Evolutionary conservation across 805 yeast species (phyloP).

Genomic region (Wickerhamomyces chambardii): DNA sequence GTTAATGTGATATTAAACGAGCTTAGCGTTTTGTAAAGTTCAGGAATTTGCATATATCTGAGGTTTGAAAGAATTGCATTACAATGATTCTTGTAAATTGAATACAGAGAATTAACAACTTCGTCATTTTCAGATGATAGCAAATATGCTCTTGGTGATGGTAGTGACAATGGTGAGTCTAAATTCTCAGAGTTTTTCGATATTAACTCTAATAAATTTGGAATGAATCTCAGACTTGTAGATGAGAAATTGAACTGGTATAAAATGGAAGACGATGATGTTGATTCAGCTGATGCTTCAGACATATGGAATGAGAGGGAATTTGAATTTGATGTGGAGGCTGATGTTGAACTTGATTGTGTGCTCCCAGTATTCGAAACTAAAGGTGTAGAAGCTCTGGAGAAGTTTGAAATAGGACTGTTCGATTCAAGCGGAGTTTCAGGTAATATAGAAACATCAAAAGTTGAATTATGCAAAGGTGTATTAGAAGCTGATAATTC

Average conservation of each 20-base stretch:
- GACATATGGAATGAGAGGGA: not conserved
- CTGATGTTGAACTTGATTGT: not conserved
- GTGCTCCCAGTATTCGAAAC: too few relatives aligned
- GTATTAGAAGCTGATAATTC: slow-evolving; percentile 14
- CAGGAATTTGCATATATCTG: slow-evolving; percentile 57
- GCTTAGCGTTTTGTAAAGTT: slow-evolving; percentile 42
- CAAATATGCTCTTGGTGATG: slow-evolving; percentile 25
- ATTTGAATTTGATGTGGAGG: not conserved
- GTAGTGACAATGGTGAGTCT: slow-evolving; percentile 25
- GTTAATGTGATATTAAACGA: slow-evolving; percentile 51
- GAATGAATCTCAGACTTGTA: slow-evolving; percentile 11
- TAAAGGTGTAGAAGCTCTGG: slow-evolving; percentile 17
- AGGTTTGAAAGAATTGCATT: slow-evolving; percentile 54
- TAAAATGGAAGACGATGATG: not conserved
- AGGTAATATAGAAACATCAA: slow-evolving; percentile 16
- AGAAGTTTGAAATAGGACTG: slow-evolving; percentile 16
- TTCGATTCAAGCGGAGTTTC: slow-evolving; percentile 18
- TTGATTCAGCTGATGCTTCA: not conserved
- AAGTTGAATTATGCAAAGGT: slow-evolving; percentile 13
- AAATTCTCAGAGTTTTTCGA: slow-evolving; percentile 7
- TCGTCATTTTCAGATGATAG: slow-evolving; percentile 41
- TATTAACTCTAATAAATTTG: slow-evolving; percentile 12
- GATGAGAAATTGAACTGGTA: not conserved
- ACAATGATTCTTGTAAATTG: slow-evolving; percentile 57
- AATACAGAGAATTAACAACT: slow-evolving; percentile 51